Evolutionary conservation across 2,329 filamentous ascomycete genomes (phyloP), one percentile per base, ranked within the genome.

Genomic region (Ophiostoma novo-ulmi): DNA sequence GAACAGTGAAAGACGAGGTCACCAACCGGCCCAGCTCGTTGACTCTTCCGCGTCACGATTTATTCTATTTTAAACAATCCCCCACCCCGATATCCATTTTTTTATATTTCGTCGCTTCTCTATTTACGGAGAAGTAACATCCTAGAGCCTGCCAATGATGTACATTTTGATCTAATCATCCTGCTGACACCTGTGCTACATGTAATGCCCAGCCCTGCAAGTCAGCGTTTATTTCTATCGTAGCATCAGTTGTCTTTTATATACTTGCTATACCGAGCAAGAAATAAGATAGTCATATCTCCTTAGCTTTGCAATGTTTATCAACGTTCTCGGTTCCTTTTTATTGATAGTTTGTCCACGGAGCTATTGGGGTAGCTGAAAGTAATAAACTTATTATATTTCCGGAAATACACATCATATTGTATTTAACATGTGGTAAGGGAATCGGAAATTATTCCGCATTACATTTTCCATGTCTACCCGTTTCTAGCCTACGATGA

Each of bases 101-200:
- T 20, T 48, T 48, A 48, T n/a, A 48, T 20, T 20, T 48, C 6
- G 17, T 48, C 44, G 44, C 44, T 48, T 48, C 44, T n/a, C 17
- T 48, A 48, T 48, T 48, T 48, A 48, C 44, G 44, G 44, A 48
- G 44, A 48, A 35, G 58, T 63, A 35, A 26, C 26, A 63, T 63
- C 17, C 44, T 48, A 20, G 44, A 48, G 44, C 44, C 44, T 58
- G 44, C 6, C 44, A 17, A 26, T 58, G 52, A 22, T 58, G 52
- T 58, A 58, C 52, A 58, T 58, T 26, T 26, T 58, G n/a, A 26
- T 17, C 44, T 48, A 20, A 26, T 26, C 52, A 58, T 58, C 22
- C 52, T 26, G 22, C 52, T 58, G 52, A 58, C 52, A 58, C 52
- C 52, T 48, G 44, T 48, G 44, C 44, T 20, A 6, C 52, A 14